These are phyloP conservation scores for Rutstroemia sp. DNA, from an alignment of 2,329 filamentous ascomycete species.

Conservation along the genomic window DNA sequence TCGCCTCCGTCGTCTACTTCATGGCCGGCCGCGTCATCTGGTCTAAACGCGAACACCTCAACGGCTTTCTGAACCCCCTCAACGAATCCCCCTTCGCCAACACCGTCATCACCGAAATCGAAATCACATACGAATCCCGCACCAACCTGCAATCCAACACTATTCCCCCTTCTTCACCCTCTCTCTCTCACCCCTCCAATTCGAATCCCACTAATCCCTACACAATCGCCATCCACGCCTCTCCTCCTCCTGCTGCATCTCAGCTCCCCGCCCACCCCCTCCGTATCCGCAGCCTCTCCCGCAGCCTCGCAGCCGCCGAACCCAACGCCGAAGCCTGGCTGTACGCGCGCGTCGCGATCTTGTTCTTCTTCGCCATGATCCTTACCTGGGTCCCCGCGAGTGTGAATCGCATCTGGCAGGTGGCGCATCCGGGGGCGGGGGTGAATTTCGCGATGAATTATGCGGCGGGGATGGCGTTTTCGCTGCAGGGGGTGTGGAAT, in stretches of 20 bases:
- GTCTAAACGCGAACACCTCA: conserved; percentile 51
- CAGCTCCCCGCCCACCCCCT: conserved; percentile 4
- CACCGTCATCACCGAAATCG: conserved; percentile 10
- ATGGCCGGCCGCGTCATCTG: conserved; percentile 59
- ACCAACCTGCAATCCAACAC: conserved; percentile 9
- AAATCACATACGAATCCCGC: conserved; percentile 42
- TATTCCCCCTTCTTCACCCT: not conserved
- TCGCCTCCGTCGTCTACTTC: conserved; percentile 57
- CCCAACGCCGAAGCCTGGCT: conserved; percentile 48
- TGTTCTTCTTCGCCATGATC: conserved; percentile 62
- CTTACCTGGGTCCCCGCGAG: conserved; percentile 50
- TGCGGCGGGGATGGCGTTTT: conserved; percentile 7
- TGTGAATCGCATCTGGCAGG: conserved; percentile 9
- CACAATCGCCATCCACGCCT: no score
- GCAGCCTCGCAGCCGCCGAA: not conserved
- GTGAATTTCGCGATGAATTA: conserved; percentile 10
- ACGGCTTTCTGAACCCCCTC: conserved; percentile 44
- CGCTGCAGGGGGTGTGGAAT: conserved; percentile 73
- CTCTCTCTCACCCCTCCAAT: no score
- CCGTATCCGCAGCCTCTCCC: conserved; percentile 4
- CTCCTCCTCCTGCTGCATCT: not conserved
- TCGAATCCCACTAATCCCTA: no score
- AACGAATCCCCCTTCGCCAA: conserved; percentile 37
- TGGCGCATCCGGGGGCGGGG: not conserved
- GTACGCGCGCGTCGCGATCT: conserved; percentile 59